Evolutionary conservation across 441 rosid genomes (phyloP), one percentile per base, ranked within the genome.

Genomic region (Bocquillonia castaneifolia): DNA sequence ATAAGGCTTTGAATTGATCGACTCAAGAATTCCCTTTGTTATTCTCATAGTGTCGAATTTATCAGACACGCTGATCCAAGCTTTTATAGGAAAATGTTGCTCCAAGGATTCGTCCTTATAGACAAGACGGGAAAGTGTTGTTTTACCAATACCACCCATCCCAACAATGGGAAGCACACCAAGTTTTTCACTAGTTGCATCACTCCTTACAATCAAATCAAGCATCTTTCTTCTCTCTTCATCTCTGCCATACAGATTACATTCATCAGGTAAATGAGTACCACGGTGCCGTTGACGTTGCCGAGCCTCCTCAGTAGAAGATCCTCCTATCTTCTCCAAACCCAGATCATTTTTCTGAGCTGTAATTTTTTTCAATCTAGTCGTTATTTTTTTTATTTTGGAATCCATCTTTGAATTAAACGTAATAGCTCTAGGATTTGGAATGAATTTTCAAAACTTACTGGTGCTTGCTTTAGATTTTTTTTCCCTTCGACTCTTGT

Each of bases 111-210:
- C n/a, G n/a, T n/a, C n/a, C n/a, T n/a, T 36, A 47, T 69, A 75
- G 0, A 75, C 73, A 14, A 67, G 39, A 31, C n/a, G 77, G 3
- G 77, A 45, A 17, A 80, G 73, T 0, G 77, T 79, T 0, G 77
- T 79, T 36, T 79, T 79, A 22, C 83, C 78, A 0, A 59, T 6
- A 4, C 83, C 80, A 29, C 76, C 74, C 54, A 77, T 72, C 8
- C 80, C 83, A 22, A 75, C 59, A 32, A 80, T 74, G 8, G 79
- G 72, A 26, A 78, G 53, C 56, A 81, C 78, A 39, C 42, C 67
- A 51, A 59, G 26, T 50, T 57, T 39, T 6, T 10, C 25, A 56
- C n/a, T 22, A 5, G 23, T 51, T 15, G 15, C n/a, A 44, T 34
- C 72, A 34, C 47, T 26, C 20, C 53, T n/a, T 48, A 59, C 22